A percentile compares a stretch with the other conserved stretches of the same genome.
phyloP scores from a whole-genome alignment of 2,329 filamentous ascomycete genomes.

The Pseudogymnoascus verrucosus region DNA sequence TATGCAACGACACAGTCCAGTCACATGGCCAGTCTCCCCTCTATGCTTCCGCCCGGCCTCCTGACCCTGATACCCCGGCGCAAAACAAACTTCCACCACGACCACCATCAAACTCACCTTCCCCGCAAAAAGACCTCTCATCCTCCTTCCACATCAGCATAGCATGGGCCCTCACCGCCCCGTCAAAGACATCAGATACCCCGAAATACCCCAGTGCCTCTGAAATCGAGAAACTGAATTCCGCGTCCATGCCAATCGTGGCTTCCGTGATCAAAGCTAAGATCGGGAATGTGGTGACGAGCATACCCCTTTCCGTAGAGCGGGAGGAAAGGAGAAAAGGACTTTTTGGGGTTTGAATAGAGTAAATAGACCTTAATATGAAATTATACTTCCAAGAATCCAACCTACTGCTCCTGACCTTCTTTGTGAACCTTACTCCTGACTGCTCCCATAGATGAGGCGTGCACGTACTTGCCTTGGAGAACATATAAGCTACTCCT shows the following conservation, averaged over 20 bases:
- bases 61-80: not conserved
- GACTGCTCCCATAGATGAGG: not conserved
- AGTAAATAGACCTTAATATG: not conserved
- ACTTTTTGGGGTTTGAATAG: conserved; percentile 20
- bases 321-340: conserved; percentile 15
- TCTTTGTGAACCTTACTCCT: not conserved
- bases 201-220: not conserved
- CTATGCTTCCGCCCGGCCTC: conserved; percentile 41
- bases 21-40: conserved; percentile 60
- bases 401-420: too few relatives aligned
- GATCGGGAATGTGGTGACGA: conserved; percentile 62
- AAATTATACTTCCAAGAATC: not conserved
- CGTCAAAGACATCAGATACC: conserved; percentile 20
- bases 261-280: conserved; percentile 56
- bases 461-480: not conserved
- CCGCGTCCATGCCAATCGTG: not conserved
- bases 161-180: conserved; percentile 65
- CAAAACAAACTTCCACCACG: conserved; percentile 11
- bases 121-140: not conserved
- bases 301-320: conserved; percentile 33
- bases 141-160: conserved; percentile 75
- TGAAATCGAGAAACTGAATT: not conserved
- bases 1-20: conserved; percentile 57
- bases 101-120: conserved; percentile 8
- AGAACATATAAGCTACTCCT: too few relatives aligned